Evolutionary conservation across 1,139 yeast genomes (phyloP), one percentile per base, ranked within the genome.

Genomic region (Scheffersomyces insectosa): DNA sequence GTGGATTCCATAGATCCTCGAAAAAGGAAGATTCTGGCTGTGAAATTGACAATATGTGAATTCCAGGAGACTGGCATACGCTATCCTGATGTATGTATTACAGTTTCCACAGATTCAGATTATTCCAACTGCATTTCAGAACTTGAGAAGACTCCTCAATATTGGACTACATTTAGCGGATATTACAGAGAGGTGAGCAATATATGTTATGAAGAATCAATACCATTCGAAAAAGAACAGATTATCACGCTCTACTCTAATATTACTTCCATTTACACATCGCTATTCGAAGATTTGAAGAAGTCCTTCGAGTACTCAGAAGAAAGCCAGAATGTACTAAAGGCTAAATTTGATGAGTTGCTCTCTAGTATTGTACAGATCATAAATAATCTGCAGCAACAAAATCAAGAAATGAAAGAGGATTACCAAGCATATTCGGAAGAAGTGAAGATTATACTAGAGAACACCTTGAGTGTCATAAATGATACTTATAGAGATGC

Each of bases 81-180:
- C 0, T 69, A 64, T 36, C 81, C 82, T 0, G 35, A 31, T 0
- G 55, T 50, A 8, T 77, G 81, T 48, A 42, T 48, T 10, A 37
- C 49, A 9, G 33, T 28, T n/a, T 13, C 31, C 2, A 33, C 33
- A 12, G 55, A 55, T 35, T 45, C 51, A n/a, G 61, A 62, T 15
- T 28, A 35, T 1, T 20, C 25, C 8, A 20, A 20, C 8, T 81
- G 86, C 50, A 63, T 80, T 33, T 38, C 49, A 2, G 58, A 65
- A 1, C 50, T 80, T 38, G 79, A 79, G 47, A 54, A 51, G 25
- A 63, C 71, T 2, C 71, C 82, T 1, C 83, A 79, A 52, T 75
- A 75, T 65, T 81, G 86, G 86, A 80, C 85, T 0, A 76, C 81
- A 0, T 81, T 75, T 50, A 79, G 80, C 49, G 85, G 85, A 0